These are phyloP conservation scores for Tricladium varicosporioides DNA, from an alignment of 2,329 filamentous ascomycete species.

Conservation along the genomic window DNA sequence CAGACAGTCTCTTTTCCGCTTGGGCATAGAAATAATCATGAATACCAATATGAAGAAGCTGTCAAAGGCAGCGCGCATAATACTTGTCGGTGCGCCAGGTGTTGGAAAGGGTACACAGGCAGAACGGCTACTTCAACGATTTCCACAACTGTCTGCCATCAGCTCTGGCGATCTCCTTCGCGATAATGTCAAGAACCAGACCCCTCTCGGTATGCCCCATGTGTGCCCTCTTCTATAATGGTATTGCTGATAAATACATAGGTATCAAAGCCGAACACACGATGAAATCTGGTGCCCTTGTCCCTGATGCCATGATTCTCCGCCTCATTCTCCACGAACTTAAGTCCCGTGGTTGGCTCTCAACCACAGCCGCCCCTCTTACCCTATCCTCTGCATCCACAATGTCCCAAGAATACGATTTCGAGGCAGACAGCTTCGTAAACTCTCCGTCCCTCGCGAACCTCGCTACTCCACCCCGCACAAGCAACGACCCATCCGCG, in stretches of 20 bases:
- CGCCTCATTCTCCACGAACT: conserved; percentile 91
- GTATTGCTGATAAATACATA: too few relatives aligned
- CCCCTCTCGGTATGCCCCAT: conserved; percentile 67
- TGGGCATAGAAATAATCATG: conserved; percentile 2
- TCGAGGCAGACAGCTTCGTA: conserved; percentile 30
- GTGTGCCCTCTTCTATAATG: conserved; percentile 18
- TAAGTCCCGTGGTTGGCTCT: conserved; percentile 79
- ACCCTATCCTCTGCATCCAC: conserved; percentile 26
- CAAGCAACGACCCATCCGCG: conserved; percentile 69
- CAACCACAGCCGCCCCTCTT: conserved; percentile 38
- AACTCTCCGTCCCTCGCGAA: conserved; percentile 33
- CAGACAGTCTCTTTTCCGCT: neutral
- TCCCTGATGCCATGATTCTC: conserved; percentile 87
- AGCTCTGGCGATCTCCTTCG: conserved; percentile 91
- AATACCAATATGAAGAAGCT: conserved; percentile 45
- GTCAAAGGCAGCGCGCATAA: conserved; percentile 81
- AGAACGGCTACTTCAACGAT: conserved; percentile 80
- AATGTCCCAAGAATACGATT: conserved; percentile 37
- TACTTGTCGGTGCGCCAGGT: conserved; percentile 85
- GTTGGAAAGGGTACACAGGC: conserved; percentile 97
- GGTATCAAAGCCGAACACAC: conserved; percentile 87
- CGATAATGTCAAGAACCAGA: conserved; percentile 86
- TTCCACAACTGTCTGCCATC: conserved; percentile 85
- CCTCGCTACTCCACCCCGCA: conserved; percentile 39
- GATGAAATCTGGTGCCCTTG: conserved; percentile 86